phyloP scores from a whole-genome alignment of 208 protist species.

The Trypanosoma lewisi region DNA sequence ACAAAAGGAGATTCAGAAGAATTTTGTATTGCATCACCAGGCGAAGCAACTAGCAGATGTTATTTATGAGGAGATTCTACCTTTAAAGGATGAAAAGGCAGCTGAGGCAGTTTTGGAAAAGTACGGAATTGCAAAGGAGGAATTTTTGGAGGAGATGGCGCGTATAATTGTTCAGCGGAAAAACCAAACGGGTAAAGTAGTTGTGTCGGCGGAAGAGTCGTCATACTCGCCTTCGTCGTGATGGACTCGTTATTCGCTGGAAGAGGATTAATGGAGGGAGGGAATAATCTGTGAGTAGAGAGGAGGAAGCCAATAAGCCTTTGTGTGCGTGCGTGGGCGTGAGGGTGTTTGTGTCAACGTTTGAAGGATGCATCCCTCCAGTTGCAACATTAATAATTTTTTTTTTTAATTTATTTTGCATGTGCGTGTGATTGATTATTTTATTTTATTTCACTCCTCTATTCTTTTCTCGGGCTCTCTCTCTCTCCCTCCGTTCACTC shows the following conservation, averaged over 20 bases:
- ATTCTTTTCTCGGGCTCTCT: background rate
- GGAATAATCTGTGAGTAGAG: too few species aligned
- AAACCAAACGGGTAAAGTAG: background rate
- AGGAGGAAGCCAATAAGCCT: too few species aligned
- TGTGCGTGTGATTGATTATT: too few species aligned
- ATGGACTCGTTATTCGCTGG: background rate
- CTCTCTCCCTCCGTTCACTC: background rate
- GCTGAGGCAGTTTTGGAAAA: conserved; percentile 63
- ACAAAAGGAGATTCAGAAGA: conserved; percentile 89
- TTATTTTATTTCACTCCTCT: background rate
- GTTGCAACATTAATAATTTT: too few species aligned
- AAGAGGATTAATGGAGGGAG: background rate
- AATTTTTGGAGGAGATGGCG: conserved; percentile 68
- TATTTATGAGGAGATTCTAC: conserved; percentile 44
- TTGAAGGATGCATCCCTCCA: too few species aligned
- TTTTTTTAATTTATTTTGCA: background rate
- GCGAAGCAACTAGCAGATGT: conserved; percentile 61
- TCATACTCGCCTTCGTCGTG: background rate
- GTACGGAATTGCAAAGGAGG: conserved; percentile 74
- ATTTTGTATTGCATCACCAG: conserved; percentile 85
- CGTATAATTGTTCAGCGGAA: conserved; percentile 2
- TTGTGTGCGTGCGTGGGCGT: too few species aligned
- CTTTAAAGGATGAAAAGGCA: conserved; percentile 40
- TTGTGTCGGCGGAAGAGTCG: background rate
- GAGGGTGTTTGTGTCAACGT: too few species aligned